Conservation (phyloP, 768 basidiomycete species). For the Coprinellus micaceus region DNA sequence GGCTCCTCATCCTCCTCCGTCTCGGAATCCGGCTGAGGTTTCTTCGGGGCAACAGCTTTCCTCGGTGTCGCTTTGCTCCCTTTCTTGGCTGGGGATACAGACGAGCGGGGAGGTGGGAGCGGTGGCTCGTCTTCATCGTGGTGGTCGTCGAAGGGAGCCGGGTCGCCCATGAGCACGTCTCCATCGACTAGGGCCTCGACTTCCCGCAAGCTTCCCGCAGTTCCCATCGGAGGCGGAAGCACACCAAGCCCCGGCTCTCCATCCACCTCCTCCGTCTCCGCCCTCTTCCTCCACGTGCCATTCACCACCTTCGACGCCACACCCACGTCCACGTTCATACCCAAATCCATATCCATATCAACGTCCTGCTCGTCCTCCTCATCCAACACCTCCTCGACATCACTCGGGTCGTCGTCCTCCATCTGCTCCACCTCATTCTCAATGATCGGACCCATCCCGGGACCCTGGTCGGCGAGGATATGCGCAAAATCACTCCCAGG, state of each 20-base stretch:
- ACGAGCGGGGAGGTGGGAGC: constrained; percentile 24
- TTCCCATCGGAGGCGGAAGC: background rate
- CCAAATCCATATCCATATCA: too few relatives aligned
- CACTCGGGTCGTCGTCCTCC: too few relatives aligned
- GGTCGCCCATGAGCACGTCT: background rate
- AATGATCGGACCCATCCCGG: constrained; percentile 22
- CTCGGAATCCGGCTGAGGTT: too few relatives aligned
- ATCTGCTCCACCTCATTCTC: too few relatives aligned
- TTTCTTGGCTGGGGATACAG: constrained; percentile 29
- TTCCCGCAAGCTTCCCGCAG: background rate
- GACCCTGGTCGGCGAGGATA: constrained; percentile 39
- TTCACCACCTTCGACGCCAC: constrained; percentile 11
- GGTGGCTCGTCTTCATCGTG: constrained; percentile 9
- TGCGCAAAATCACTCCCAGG: constrained; percentile 60
- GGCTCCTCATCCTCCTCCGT: constrained; percentile 6
- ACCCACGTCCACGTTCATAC: too few relatives aligned
- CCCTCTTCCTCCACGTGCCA: constrained; percentile 5
- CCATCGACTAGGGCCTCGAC: background rate
- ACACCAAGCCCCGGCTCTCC: background rate
- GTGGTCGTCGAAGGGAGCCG: background rate
- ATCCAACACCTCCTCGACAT: background rate
- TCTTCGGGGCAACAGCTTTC: constrained; percentile 10
- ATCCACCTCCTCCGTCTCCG: constrained; percentile 7
- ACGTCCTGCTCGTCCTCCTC: constrained; percentile 19
- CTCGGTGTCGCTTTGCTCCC: background rate